Evolutionary conservation across 2,329 filamentous ascomycete species (phyloP), one percentile per base, ranked within the genome.

Genomic region (Neonectria faginata): DNA sequence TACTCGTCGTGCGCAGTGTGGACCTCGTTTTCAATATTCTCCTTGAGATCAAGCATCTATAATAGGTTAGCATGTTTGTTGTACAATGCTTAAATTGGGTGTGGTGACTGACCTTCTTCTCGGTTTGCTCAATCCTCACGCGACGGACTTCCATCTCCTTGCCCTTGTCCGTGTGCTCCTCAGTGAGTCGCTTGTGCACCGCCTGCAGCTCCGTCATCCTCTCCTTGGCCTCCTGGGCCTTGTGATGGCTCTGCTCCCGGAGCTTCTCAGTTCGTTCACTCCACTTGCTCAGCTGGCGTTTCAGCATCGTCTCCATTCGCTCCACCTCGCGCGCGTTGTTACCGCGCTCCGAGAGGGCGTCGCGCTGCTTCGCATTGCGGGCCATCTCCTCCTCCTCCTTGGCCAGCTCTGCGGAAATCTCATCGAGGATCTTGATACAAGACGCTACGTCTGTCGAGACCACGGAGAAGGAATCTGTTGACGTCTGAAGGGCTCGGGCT

Each of bases 1-100:
- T 97, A 99, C 82, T 98, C 93, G 70, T 97, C 94, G 73, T 97
- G 89, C 1, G 96, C 94, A 60, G 88, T 89, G 76, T 96, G 92
- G 9, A 98, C 91, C 80, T 99, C 96, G 66, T 91, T 94, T 77
- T 98, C 95, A 67, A 99, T 97, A 74, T 96, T 97, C 78, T 98
- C 96, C 77, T 97, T 98, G 71, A 99, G 86, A 79, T 99, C 96
- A 52, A 92, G 89, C 95, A 98, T 99, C 94, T 97, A 67, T 36
- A 14, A 6, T 27, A n/a, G 75, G 76, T 69, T 73, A 65, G 79
- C 60, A 54, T 48, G 18, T 6, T n/a, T 44, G 0, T 61, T 50
- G 63, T 76, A 65, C 74, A 71, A 45, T 10, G 7, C 20, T 31
- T n/a, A 11, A 11, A 25, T 16, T 1, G 9, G 8, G 27, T 20